Base-by-base conservation (phyloP, 208 protist species). In the Lotmaria passim region DNA sequence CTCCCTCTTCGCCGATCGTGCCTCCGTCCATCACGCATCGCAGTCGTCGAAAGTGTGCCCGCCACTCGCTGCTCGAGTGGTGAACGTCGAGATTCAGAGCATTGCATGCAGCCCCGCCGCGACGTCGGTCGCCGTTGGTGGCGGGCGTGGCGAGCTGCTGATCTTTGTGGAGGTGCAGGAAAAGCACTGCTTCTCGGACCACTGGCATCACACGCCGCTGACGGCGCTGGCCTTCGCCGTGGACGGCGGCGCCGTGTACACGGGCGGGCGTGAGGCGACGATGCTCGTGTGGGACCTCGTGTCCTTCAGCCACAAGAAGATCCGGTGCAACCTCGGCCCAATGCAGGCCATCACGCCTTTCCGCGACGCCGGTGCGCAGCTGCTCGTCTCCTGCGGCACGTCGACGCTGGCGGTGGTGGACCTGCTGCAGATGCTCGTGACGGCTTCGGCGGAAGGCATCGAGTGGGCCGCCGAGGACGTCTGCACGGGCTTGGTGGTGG, bases 201-300 rank as follows among this genome's bases (percentile, higher is more conserved):
- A 96, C 72, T 96, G 90, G 90, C 90, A 96, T 74, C 90, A 96
- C 81, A 95, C 90, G 14, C 81, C 90, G 24, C 75, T 95, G 34
- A 81, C 76, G 6, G 90, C 84, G 30, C 64, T 95, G 11, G 47
- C 68, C 53, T 95, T 95, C 43, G 83, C 87, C 3, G 67, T 87
- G 33, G 90, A 95, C 56, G 87, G 90, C 51, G 79, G 78, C 26
- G 65, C 90, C n/a, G 81, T 95, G 17, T 88, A 83, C 72, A 92
- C 87, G 0, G 90, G 85, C 8, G 90, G 80, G 4, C 65, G 73
- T 7, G 90, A 95, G 73, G 78, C 77, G 33, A 69, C 91, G 33
- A 65, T 95, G 59, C 70, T 95, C 5, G 71, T 92, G 50, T 94
- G 89, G 89, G 79, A 83, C 47, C 57, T 91, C 24, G 81, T 78